A percentile compares a stretch with the other conserved stretches of the same genome.
Conservation (phyloP, 768 basidiomycete genomes). For the Leccinum subgranulosum region DNA sequence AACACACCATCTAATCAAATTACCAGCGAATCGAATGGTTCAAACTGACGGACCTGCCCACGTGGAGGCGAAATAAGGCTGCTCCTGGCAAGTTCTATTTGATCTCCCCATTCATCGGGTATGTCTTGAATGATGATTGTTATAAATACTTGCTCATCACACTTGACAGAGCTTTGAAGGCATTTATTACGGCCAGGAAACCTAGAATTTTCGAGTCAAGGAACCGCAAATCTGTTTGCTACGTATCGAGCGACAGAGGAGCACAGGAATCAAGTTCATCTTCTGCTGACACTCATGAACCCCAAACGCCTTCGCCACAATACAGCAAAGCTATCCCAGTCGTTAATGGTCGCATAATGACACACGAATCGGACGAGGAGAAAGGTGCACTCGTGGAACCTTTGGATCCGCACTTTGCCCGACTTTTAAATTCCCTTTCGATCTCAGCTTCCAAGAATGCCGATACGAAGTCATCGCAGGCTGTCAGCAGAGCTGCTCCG, state of each 20-base stretch:
- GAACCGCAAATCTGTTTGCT: constrained; percentile 35
- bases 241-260: constrained; percentile 29
- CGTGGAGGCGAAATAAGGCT: constrained; percentile 80
- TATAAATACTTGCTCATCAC: constrained; percentile 3
- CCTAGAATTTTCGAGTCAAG: constrained; percentile 40
- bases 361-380: constrained; percentile 35
- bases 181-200: constrained; percentile 63
- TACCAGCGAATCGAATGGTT: constrained; percentile 96
- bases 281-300: constrained; percentile 57
- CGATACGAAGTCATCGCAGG: constrained; percentile 8
- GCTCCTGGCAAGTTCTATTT: constrained; percentile 85
- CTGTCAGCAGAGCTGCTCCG: constrained; percentile 3
- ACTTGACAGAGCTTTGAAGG: constrained; percentile 42
- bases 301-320: constrained; percentile 62
- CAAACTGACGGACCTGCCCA: constrained; percentile 81
- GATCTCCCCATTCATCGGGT: constrained; percentile 92
- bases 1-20: constrained; percentile 8
- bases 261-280: constrained; percentile 68
- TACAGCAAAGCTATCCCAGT: constrained; percentile 41
- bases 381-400: constrained; percentile 25
- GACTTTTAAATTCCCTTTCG: constrained; percentile 59
- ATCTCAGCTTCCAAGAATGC: constrained; percentile 45
- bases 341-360: constrained; percentile 13
- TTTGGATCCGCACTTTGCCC: constrained; percentile 71
- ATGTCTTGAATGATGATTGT: constrained; percentile 25